Conservation (phyloP, 441 rosid species). For the Cnidoscolus chayamansa region DNA sequence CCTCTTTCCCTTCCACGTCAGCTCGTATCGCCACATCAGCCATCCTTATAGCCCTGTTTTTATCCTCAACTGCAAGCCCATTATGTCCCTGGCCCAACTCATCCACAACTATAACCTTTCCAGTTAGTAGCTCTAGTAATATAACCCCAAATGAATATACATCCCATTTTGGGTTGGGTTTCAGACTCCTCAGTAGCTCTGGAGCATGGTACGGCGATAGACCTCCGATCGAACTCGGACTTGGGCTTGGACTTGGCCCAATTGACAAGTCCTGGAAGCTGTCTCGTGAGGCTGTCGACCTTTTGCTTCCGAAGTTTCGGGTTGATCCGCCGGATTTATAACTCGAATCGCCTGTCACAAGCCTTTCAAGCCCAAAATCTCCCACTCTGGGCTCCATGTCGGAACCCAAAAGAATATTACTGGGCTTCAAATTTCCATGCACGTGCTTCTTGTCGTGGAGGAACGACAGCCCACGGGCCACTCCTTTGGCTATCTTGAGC, state of each 20-base stretch:
- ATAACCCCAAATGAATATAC: slow-evolving; percentile 74
- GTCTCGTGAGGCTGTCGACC: slow-evolving; percentile 64
- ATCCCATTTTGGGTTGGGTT: slow-evolving; percentile 85
- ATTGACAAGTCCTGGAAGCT: slow-evolving; percentile 42
- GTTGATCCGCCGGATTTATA: slow-evolving; percentile 55
- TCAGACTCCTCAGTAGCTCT: slow-evolving; percentile 63
- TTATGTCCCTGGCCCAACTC: slow-evolving; percentile 66
- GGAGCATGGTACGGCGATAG: slow-evolving; percentile 71
- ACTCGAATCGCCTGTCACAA: slow-evolving; percentile 56
- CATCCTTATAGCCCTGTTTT: slow-evolving; percentile 53
- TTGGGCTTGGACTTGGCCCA: slow-evolving; percentile 71
- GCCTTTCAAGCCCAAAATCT: slow-evolving; percentile 78
- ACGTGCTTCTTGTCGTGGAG: slow-evolving; percentile 88
- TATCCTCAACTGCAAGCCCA: slow-evolving; percentile 62
- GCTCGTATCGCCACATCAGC: slow-evolving; percentile 57
- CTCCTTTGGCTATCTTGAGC: slow-evolving; percentile 69
- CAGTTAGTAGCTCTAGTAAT: slow-evolving; percentile 65
- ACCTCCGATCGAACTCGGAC: slow-evolving; percentile 60
- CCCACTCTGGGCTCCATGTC: slow-evolving; percentile 79
- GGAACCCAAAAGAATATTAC: slow-evolving; percentile 57
- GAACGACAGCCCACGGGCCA: slow-evolving; percentile 72
- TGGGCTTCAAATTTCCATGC: slow-evolving; percentile 77
- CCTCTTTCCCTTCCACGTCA: slow-evolving; percentile 81
- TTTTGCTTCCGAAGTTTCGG: slow-evolving; percentile 69
- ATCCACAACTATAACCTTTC: slow-evolving; percentile 58